Percentiles rank a stretch among this genome's conserved stretches.
Conservation (phyloP, 768 basidiomycete genomes). For the Tricholoma flavovirens region DNA sequence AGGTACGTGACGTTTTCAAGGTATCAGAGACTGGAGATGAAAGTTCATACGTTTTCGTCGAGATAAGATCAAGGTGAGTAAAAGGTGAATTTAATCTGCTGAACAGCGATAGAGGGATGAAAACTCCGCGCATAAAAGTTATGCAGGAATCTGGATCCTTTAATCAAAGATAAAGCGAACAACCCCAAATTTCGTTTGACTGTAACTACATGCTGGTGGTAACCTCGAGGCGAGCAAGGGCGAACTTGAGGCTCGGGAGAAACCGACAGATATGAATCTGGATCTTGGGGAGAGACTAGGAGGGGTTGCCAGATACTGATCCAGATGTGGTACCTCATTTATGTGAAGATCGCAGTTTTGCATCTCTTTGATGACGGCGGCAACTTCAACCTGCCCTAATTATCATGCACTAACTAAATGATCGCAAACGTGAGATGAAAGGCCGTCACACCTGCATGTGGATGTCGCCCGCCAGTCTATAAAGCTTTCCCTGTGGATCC, state of each 20-base stretch:
- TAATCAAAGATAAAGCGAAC: constrained; percentile 12
- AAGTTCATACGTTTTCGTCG: background rate
- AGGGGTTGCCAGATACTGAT: constrained; percentile 6
- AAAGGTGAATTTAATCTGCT: background rate
- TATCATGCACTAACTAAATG: constrained; percentile 13
- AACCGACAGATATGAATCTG: constrained; percentile 24
- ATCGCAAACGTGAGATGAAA: constrained; percentile 27
- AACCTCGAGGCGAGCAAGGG: constrained; percentile 23
- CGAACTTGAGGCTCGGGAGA: constrained; percentile 24
- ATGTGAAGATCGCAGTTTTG: constrained; percentile 14
- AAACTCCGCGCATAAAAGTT: constrained; percentile 2
- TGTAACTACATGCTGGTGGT: constrained; percentile 13
- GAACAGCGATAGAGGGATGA: background rate
- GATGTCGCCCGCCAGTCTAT: constrained; percentile 19
- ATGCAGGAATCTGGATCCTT: constrained; percentile 1
- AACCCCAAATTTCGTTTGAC: constrained; percentile 30
- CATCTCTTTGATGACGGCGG: constrained; percentile 22
- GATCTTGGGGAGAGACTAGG: constrained; percentile 13
- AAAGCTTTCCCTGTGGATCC: constrained; percentile 24
- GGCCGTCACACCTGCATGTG: constrained; percentile 28
- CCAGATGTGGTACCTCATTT: constrained; percentile 6
- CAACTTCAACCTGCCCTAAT: constrained; percentile 18
- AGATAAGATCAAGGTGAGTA: constrained; percentile 3
- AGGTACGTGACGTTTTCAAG: background rate
- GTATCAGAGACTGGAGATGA: background rate